Evolutionary conservation across 768 basidiomycete species (phyloP).

Genomic region (Leccinum subtestaceum): DNA sequence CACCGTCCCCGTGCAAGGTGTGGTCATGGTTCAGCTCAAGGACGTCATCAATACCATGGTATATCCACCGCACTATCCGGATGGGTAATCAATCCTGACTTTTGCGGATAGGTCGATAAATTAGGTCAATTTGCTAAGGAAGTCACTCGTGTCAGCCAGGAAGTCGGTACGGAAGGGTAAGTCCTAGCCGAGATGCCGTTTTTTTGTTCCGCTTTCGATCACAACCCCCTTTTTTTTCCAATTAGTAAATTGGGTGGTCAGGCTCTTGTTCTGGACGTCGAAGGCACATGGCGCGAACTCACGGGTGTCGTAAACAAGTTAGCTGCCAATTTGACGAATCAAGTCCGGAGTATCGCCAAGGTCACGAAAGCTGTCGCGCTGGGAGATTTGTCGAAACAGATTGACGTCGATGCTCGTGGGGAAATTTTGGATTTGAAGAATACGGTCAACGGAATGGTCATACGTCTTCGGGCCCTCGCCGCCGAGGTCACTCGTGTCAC

Average conservation of each 20-base stretch:
- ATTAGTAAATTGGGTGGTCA: conserved; percentile 76
- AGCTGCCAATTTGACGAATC: conserved; percentile 69
- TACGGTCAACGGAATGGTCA: conserved; percentile 53
- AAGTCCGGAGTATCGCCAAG: conserved; percentile 55
- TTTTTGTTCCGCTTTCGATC: conserved; percentile 17
- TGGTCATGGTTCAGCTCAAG: conserved; percentile 79
- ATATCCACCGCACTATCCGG: conserved; percentile 5
- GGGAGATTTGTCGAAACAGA: conserved; percentile 86
- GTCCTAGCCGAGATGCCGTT: conserved; percentile 14
- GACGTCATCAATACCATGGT: conserved; percentile 74
- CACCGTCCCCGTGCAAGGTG: conserved; percentile 73
- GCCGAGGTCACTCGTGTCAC: conserved; percentile 85
- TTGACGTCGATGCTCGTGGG: conserved; percentile 87
- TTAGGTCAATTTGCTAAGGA: conserved; percentile 89
- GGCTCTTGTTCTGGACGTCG: conserved; percentile 81
- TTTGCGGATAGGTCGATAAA: conserved; percentile 50
- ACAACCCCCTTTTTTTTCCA: conserved; percentile 6
- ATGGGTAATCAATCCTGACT: conserved; percentile 12
- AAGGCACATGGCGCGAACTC: conserved; percentile 86
- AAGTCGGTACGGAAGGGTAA: conserved; percentile 81
- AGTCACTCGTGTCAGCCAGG: conserved; percentile 81
- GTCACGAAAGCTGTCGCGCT: conserved; percentile 78
- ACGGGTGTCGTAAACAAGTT: conserved; percentile 82
- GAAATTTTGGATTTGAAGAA: conserved; percentile 84
- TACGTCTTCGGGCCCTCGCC: conserved; percentile 59